phyloP scores from a whole-genome alignment of 495 filamentous ascomycete species.

The Penicillium waksmanii region DNA sequence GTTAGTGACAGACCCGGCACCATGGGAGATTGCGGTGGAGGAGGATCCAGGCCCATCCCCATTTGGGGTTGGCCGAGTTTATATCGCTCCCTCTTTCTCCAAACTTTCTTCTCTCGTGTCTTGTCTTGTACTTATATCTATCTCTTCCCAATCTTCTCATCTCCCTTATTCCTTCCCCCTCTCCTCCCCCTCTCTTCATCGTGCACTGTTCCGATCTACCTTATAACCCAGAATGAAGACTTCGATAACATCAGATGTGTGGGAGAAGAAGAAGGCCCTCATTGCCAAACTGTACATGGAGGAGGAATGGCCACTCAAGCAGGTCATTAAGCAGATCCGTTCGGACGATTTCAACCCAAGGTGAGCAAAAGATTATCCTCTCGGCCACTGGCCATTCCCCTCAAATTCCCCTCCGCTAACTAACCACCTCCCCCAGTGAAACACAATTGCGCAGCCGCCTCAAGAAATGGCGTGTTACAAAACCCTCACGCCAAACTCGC shows the following conservation, averaged over 20 bases:
- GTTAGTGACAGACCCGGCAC: slow-evolving; percentile 18
- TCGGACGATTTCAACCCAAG: slow-evolving; percentile 54
- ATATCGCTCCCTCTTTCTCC: slow-evolving; percentile 25
- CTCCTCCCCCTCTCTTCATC: slow-evolving; percentile 8
- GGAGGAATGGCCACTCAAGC: slow-evolving; percentile 54
- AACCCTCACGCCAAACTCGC: slow-evolving; percentile 50
- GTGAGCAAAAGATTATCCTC: slow-evolving; percentile 24
- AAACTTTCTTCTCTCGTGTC: slow-evolving; percentile 9
- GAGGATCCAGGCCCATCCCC: slow-evolving; percentile 6
- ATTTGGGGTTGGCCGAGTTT: slow-evolving; percentile 10
- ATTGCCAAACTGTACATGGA: slow-evolving; percentile 54
- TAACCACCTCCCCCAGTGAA: slow-evolving; percentile 33
- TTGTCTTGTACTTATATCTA: slow-evolving; percentile 1
- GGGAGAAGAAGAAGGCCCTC: slow-evolving; percentile 54
- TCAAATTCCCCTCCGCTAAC: neutral
- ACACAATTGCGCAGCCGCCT: slow-evolving; percentile 51
- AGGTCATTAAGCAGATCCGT: slow-evolving; percentile 54
- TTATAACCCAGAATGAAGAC: slow-evolving; percentile 42
- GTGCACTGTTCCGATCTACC: neutral
- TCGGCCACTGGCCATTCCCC: neutral
- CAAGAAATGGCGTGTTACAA: slow-evolving; percentile 56
- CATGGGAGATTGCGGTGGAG: slow-evolving; percentile 23
- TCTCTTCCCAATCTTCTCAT: slow-evolving; percentile 4
- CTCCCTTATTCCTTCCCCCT: neutral
- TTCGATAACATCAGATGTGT: slow-evolving; percentile 51